These are phyloP conservation scores for Penicillium verhagenii DNA, from an alignment of 495 filamentous ascomycete species.

Conservation along the genomic window DNA sequence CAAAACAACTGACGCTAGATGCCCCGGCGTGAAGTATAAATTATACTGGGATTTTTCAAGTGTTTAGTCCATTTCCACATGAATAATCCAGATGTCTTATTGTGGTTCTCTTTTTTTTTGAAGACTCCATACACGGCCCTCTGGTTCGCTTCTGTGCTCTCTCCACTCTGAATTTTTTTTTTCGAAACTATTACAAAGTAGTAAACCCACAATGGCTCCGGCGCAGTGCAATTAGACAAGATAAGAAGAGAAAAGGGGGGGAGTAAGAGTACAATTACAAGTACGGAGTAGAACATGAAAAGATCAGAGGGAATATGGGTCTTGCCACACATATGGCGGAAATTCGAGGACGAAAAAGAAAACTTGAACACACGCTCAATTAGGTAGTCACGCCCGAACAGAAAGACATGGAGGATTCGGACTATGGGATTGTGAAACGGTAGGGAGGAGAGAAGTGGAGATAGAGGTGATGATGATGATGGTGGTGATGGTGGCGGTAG, in stretches of 20 bases:
- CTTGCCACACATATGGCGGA: not conserved
- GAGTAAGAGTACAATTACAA: too few relatives aligned
- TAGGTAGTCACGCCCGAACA: conserved; percentile 2
- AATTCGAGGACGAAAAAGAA: not conserved
- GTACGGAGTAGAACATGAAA: not conserved
- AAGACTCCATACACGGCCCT: not conserved
- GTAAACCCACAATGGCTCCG: not conserved
- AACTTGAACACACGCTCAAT: conserved; percentile 1
- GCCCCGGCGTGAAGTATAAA: not conserved
- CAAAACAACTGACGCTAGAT: not conserved
- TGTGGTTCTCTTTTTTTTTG: not conserved
- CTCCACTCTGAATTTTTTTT: conserved; percentile 1
- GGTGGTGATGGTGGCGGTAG: not conserved
- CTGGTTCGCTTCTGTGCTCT: not conserved
- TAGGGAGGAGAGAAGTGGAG: not conserved
- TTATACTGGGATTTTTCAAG: not conserved
- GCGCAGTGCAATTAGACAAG: not conserved
- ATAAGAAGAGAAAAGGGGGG: not conserved
- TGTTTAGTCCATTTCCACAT: too few relatives aligned
- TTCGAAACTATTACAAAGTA: conserved; percentile 5
- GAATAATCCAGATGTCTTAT: too few relatives aligned
- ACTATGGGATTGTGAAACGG: conserved; percentile 5
- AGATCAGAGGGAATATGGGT: not conserved
- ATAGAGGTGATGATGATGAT: not conserved
- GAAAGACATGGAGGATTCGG: not conserved